A percentile compares a stretch with the other conserved stretches of the same genome.
Evolutionary conservation across 2,329 filamentous ascomycete genomes (phyloP).

Genomic region (Zalaria sp.): DNA sequence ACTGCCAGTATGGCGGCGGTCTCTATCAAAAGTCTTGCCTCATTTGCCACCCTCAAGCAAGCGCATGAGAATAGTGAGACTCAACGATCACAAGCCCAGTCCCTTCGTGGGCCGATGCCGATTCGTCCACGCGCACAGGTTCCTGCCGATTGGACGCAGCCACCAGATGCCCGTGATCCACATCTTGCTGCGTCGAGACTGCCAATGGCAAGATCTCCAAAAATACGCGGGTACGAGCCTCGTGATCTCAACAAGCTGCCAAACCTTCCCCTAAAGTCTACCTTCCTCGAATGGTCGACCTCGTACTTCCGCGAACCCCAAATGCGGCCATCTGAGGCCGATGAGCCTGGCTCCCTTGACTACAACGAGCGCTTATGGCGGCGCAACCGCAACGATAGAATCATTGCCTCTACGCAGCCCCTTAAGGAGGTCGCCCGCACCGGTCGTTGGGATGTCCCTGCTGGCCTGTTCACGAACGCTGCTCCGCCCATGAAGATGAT

Average conservation of each 20-base stretch:
- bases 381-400: conserved; percentile 79
- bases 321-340: conserved; percentile 91
- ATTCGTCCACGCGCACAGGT: conserved; percentile 33
- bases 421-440: conserved; percentile 78
- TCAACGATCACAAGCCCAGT: conserved; percentile 1
- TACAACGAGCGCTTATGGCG: conserved; percentile 94
- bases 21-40: conserved; percentile 47
- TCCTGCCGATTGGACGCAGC: conserved; percentile 44
- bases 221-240: conserved; percentile 60
- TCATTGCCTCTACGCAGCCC: conserved; percentile 83
- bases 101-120: conserved; percentile 12
- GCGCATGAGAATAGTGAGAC: neutral
- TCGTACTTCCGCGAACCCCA: conserved; percentile 96
- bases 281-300: conserved; percentile 88
- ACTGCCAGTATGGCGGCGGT: conserved; percentile 48
- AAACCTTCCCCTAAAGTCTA: conserved; percentile 62
- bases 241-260: conserved; percentile 46
- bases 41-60: conserved; percentile 25
- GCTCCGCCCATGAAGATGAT: conserved; percentile 85
- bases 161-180: conserved; percentile 63
- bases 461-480: conserved; percentile 75
- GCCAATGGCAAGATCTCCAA: conserved; percentile 60
- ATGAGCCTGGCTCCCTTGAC: conserved; percentile 89
- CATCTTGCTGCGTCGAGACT: conserved; percentile 42
- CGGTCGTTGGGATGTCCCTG: conserved; percentile 73